These are phyloP conservation scores for Monilinia aucupariae DNA, from an alignment of 2,329 filamentous ascomycete genomes.

Conservation along the genomic window DNA sequence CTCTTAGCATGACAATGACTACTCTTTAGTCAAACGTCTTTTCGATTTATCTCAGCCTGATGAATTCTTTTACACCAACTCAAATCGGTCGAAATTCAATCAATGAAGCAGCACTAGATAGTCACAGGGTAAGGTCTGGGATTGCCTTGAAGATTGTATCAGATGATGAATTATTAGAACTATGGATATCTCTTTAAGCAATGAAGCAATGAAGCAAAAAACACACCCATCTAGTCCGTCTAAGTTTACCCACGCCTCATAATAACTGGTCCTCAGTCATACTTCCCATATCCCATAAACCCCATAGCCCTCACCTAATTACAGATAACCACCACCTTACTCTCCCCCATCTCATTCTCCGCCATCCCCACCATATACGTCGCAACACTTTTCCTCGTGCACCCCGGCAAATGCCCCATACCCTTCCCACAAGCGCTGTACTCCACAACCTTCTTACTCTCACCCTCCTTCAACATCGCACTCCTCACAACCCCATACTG, in stretches of 20 bases:
- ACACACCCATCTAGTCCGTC: neutral
- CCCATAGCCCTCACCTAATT: conserved; percentile 8
- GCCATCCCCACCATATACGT: conserved; percentile 40
- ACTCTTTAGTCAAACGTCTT: neutral
- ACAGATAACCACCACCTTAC: conserved; percentile 12
- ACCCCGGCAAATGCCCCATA: conserved; percentile 17
- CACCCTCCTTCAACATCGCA: conserved; percentile 23
- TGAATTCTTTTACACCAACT: too few relatives aligned
- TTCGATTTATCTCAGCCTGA: neutral
- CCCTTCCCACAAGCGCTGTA: conserved; percentile 30
- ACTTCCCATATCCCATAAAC: neutral
- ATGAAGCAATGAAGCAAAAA: neutral
- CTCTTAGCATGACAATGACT: too few relatives aligned
- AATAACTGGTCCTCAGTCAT: neutral
- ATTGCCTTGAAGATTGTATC: neutral
- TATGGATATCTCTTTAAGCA: conserved; percentile 8
- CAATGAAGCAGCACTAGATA: neutral
- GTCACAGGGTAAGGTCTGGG: neutral
- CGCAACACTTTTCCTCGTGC: conserved; percentile 36
- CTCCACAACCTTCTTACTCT: conserved; percentile 16
- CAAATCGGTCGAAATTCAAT: neutral
- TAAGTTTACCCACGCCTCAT: neutral
- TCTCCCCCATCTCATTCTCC: neutral
- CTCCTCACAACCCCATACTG: conserved; percentile 24
- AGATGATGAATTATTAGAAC: neutral